These are phyloP conservation scores for Diddensiella transvaalensis DNA, from an alignment of 805 yeast species.

Conservation along the genomic window DNA sequence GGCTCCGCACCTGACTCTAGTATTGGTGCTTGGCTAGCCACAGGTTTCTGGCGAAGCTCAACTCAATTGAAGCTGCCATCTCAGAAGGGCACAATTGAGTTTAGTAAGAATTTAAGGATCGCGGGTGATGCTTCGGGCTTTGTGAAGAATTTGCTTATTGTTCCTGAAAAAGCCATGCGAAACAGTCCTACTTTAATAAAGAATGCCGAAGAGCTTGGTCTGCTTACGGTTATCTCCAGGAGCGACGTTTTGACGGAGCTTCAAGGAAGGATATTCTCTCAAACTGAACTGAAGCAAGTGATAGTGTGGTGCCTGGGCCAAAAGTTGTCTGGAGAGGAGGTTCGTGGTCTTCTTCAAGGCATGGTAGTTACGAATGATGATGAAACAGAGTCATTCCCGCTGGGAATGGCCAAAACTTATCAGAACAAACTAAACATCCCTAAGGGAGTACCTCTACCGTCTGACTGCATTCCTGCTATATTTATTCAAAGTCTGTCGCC, in stretches of 20 bases:
- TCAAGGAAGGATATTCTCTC: constrained; percentile 26
- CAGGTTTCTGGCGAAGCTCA: constrained; percentile 37
- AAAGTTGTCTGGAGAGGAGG: constrained; percentile 16
- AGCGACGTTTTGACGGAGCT: constrained; percentile 32
- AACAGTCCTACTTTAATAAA: constrained; percentile 28
- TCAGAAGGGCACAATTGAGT: constrained; percentile 29
- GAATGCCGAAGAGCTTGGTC: constrained; percentile 23
- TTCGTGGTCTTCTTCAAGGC: constrained; percentile 18
- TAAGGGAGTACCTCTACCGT: constrained; percentile 31
- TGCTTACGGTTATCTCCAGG: constrained; percentile 25
- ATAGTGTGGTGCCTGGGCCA: constrained; percentile 30
- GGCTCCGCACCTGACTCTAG: constrained; percentile 36
- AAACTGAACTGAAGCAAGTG: constrained; percentile 21
- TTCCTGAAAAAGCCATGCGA: constrained; percentile 23
- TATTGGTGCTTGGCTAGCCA: constrained; percentile 33
- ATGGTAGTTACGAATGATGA: constrained; percentile 26
- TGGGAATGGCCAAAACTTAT: constrained; percentile 26
- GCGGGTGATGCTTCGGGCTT: constrained; percentile 24
- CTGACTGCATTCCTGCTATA: constrained; percentile 29
- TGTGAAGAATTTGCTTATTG: constrained; percentile 27
- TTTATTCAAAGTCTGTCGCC: constrained; percentile 20
- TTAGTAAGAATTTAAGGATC: constrained; percentile 30
- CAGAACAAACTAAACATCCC: constrained; percentile 27
- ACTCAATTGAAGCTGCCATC: constrained; percentile 29
- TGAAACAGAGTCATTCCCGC: constrained; percentile 18